Base-by-base conservation (phyloP, 495 filamentous ascomycete species). In the Hyaloscypha finlandica region DNA sequence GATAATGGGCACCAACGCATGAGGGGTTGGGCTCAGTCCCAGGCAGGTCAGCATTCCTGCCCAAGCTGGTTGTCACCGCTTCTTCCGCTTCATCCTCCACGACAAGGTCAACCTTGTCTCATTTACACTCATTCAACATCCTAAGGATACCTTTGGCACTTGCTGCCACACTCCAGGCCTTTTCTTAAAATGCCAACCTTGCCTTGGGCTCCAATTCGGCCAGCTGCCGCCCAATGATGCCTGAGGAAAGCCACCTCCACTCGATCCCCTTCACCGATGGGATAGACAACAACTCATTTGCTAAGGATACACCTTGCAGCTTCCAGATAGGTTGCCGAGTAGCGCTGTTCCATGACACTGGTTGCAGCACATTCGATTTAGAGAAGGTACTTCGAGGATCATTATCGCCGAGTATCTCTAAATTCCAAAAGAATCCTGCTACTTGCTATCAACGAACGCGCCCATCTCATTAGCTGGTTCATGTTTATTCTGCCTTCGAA, bases 1-100 rank as follows among this genome's bases (percentile, higher is more conserved):
- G 64, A 48, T 59, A 42, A 53, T 54, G 64, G 64, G 64, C 64
- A 59, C 25, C 33, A 53, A 66, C n/a, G 57, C 64, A 66, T 66
- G 37, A 61, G 20, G 30, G 64, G 53, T 66, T 61, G 64, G 64
- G 64, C 56, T 60, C 29, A 37, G 19, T 19, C 16, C 22, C 33
- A 20, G 33, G 16, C 35, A 37, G 35, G 35, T 29, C 16, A 51
- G 48, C 42, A 32, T 32, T 54, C 12, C 31, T 39, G 51, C 33
- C 54, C 54, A 65, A 65, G 42, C 52, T 19, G 14, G 12, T 37
- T 12, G 35, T 48, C 11, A 48, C 42, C 42, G 42, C 42, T 12
- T 48, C 42, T 19, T 14, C 25, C 25, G 42, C 42, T 37, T 37
- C 35, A 37, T 6, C 35, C 5, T 37, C 35, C 8, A 14, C 42